Evolutionary conservation across 176 grass and related monocot genomes (phyloP), one percentile per base, ranked within the genome.

Genomic region (Bothriochloa decipiens): DNA sequence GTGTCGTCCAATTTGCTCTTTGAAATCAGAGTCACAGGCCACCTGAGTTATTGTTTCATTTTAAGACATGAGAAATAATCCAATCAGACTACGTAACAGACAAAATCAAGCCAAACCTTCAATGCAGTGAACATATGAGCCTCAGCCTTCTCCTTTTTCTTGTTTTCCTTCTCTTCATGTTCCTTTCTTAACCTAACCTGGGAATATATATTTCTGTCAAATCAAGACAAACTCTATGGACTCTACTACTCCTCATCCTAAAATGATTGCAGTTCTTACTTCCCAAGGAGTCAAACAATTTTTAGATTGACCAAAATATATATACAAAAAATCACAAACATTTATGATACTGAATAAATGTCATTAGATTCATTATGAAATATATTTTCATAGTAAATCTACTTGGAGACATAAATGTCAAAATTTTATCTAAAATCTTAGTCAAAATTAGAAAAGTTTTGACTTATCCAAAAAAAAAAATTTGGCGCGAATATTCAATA

Each of bases 131-230:
- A 94, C 82, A 94, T 89, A 79, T 94, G 92, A 81, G 92, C 92
- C 74, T 94, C 92, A 55, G 92, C 90, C 83, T 92, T 94, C 84
- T 94, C 92, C 26, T 86, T 94, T 77, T 88, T 94, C 79, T 92
- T 94, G 45, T 81, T 70, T 35, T 94, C 92, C 49, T 86, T 94
- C 42, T 94, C 92, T 90, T 94, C 90, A 0, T 81, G 83, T 81
- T 94, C 92, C 81, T 92, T 94, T 87, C 73, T 94, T 64, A 92
- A 82, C 77, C 87, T 92, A 83, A 82, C 55, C 92, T 94, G 87
- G 29, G 26, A 75, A 86, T 13, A 28, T 50, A n/a, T n/a, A n/a
- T n/a, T 76, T 41, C 46, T 60, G 40, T 47, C 7, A 72, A n/a
- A 74, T 82, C n/a, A 81, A 43, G 57, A 72, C 32, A 77, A 88